Base-by-base conservation (phyloP, 2,329 filamentous ascomycete species). In the Penicillium rolfsii region DNA sequence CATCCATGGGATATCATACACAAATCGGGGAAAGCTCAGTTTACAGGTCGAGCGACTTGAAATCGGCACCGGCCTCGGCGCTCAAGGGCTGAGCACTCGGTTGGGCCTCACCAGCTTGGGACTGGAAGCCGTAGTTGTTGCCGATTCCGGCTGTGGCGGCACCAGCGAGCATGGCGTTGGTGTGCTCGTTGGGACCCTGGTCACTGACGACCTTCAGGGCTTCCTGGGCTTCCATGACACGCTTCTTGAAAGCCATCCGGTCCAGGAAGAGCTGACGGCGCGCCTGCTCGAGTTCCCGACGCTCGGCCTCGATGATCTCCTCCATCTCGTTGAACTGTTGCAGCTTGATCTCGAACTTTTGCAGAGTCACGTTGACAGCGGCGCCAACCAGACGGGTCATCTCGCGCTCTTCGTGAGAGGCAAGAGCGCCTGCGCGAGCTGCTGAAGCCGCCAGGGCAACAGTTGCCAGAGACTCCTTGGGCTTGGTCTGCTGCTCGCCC, bases 271-370 rank as follows among this genome's bases (percentile, higher is more conserved):
- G 85, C 76, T 97, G 91, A 76, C 98, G 93, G 33, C 94, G 88
- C 43, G 91, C 91, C 59, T 93, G 87, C 78, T 99, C 95, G 24
- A 99, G 84, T 77, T 99, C 95, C 62, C 93, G 87, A 61, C 94
- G 89, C 80, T 99, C 95, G 5, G 93, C 92, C 70, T 96, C 91
- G 54, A 99, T 83, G 48, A 97, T 89, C 19, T 91, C 85, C 78
- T 99, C 95, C 85, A 99, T 93, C 76, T 99, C 95, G 70, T 91
- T 90, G 79, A 99, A 99, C 76, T 98, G 96, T 72, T 92, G 89
- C 61, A 99, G 84, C 80, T 99, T 99, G 70, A 98, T 82, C 78
- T 98, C 93, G 64, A 98, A 88, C 79, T 99, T 99, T 74, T 97
- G 90, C 36, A 98, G 83, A n/a, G 91, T 94, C 12, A 96, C 84